Evolutionary conservation across 2,329 filamentous ascomycete genomes (phyloP), one percentile per base, ranked within the genome.

Genomic region (Aspergillus sp.): DNA sequence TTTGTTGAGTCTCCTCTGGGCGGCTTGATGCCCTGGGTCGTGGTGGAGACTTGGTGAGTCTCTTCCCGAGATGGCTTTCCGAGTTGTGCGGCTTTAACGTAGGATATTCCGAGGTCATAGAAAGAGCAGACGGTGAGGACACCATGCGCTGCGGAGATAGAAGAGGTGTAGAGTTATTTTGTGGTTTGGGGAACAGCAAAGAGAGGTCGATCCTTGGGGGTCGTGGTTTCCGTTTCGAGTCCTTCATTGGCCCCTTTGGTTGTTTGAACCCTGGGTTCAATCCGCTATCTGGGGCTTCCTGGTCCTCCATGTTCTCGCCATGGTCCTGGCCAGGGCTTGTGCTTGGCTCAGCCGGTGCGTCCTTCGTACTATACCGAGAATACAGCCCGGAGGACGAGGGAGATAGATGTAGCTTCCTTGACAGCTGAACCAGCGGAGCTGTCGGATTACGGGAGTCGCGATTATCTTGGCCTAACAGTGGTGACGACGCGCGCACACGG

Each of bases 311-410:
- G 8, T 39, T 34, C 7, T 48, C 50, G 18, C 34, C 48, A 17
- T 30, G 15, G 13, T 58, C 56, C 43, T 48, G 51, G 49, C 48
- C 66, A 67, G 57, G 69, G 59, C 9, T 71, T 64, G 34, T 20
- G 67, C 66, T 32, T 68, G 71, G 53, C 58, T 67, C 18, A 71
- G 71, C 67, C 17, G 74, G 71, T 4, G 73, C 73, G 53, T 74
- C 76, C 49, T 76, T 72, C 18, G 76, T 71, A 60, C 76, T 78
- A 59, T 80, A 81, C 57, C 78, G 76, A 43, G 80, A 80, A 59
- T 73, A 76, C 11, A 81, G 64, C 3, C 78, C 78, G 1, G 78
- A 77, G 9, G 76, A 74, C 9, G 80, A 81, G 26, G 74, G 72
- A 48, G 76, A 69, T 45, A 78, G 65, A 50, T 71, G 72, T 22